Evolutionary conservation across 2,329 filamentous ascomycete species (phyloP).

Genomic region (Ophiostoma novo-ulmi): DNA sequence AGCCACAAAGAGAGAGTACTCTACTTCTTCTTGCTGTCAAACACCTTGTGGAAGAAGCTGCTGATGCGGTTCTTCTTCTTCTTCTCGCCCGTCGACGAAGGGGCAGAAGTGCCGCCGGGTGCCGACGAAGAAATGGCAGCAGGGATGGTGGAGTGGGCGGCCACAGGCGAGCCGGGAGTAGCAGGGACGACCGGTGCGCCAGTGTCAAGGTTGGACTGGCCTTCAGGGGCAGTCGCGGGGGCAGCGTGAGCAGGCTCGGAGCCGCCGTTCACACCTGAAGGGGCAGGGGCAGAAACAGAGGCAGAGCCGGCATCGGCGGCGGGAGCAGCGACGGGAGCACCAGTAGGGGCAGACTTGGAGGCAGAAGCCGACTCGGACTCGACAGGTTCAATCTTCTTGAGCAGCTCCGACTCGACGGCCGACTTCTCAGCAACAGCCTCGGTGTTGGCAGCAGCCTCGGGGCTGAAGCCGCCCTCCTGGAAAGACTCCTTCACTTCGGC

Average conservation of each 20-base stretch:
- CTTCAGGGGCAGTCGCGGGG: slow-evolving; percentile 30
- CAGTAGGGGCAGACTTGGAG: slow-evolving; percentile 10
- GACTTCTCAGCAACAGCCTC: slow-evolving; percentile 70
- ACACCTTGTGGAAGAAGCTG: slow-evolving; percentile 56
- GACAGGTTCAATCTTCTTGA: slow-evolving; percentile 49
- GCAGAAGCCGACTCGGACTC: slow-evolving; percentile 23
- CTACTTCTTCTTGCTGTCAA: slow-evolving; percentile 36
- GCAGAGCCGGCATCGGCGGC: slow-evolving; percentile 24
- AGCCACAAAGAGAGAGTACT: not conserved
- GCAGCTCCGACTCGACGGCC: slow-evolving; percentile 66
- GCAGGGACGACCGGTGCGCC: slow-evolving; percentile 24
- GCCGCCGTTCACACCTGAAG: slow-evolving; percentile 15
- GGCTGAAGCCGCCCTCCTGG: slow-evolving; percentile 52
- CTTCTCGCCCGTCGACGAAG: slow-evolving; percentile 45
- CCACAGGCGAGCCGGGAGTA: slow-evolving; percentile 20
- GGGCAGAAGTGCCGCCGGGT: slow-evolving; percentile 33
- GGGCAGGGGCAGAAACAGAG: slow-evolving; percentile 23
- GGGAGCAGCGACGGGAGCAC: slow-evolving; percentile 16
- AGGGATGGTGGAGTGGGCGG: not conserved
- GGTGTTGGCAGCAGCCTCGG: slow-evolving; percentile 66
- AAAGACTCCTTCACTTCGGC: slow-evolving; percentile 55
- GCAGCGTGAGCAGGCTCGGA: slow-evolving; percentile 30
- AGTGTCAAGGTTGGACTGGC: slow-evolving; percentile 13
- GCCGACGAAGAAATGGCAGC: slow-evolving; percentile 30
- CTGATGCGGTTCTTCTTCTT: slow-evolving; percentile 65